Base-by-base conservation (phyloP, 768 basidiomycete species). In the Leccinum olivaceopallidum region DNA sequence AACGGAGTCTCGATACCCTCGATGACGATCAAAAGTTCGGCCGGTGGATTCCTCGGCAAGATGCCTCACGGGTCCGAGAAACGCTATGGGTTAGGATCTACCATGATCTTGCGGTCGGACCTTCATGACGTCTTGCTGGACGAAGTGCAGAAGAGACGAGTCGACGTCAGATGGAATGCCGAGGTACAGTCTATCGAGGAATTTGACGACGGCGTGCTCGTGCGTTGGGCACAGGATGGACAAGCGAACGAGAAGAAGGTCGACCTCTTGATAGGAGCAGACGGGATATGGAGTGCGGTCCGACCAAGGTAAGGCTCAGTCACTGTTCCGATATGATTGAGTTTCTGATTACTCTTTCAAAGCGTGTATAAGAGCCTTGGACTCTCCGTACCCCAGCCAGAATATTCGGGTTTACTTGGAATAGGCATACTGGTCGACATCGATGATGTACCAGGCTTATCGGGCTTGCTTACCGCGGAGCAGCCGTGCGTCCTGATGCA, bases 231-330 rank as follows among this genome's bases (percentile, higher is more conserved):
- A 13, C 65, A 73, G 61, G 52, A 59, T 7, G 71, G 64, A 42
- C 28, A 52, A 18, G 8, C 14, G 13, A 58, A 71, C 44, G 61
- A 71, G 56, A 69, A 59, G 61, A 69, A 66, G 61, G 72, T 58
- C n/a, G 73, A 74, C 57, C 69, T 73, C 16, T 55, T 73, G 47
- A 60, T 73, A 20, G 73, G 72, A 39, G 73, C 72, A 36, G 73
- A 74, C 28, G 69, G 71, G 5, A 71, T 74, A 18, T 75, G 72
- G 73, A 71, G 72, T 30, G 62, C 53, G 9, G 71, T 68, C 18
- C 66, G 69, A 42, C 51, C 66, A 28, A 71, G 62, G 72, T 69
- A 58, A 59, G 14, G 20, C 28, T 28, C 7, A 26, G 6, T 22
- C 44, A 47, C 49, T 53, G 30, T 26, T 48, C 36, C 10, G 5